These are phyloP conservation scores for Trichoderma asperellum DNA, from an alignment of 2,329 filamentous ascomycete species.

Conservation along the genomic window DNA sequence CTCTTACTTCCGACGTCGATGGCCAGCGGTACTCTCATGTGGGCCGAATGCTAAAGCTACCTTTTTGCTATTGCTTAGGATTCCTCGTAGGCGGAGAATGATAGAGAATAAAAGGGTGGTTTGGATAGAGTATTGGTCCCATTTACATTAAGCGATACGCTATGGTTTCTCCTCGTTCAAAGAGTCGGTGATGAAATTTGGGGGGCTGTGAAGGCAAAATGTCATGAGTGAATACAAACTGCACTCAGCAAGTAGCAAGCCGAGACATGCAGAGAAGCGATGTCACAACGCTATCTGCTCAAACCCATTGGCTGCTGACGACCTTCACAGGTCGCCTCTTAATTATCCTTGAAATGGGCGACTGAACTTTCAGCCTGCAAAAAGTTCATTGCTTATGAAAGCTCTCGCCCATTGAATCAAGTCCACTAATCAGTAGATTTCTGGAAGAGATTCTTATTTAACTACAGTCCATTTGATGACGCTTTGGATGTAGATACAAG, in stretches of 20 bases:
- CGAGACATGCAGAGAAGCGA: conserved; percentile 18
- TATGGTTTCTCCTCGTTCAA: not conserved
- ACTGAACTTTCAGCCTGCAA: not conserved
- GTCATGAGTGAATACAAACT: not conserved
- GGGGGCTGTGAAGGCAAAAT: not conserved
- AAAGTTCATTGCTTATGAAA: not conserved
- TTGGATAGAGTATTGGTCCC: not conserved
- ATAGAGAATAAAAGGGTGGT: not conserved
- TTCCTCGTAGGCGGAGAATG: not conserved
- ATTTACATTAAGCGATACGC: conserved; percentile 10
- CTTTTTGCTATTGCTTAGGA: not conserved
- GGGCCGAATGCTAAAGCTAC: not conserved
- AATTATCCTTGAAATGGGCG: not conserved
- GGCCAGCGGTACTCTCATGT: conserved; percentile 4
- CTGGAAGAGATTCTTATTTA: too few species aligned
- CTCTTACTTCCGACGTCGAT: conserved; percentile 4
- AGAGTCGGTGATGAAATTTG: conserved; percentile 13
- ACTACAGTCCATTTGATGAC: too few species aligned
- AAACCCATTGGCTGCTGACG: not conserved
- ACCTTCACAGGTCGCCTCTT: not conserved
- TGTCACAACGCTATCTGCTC: not conserved
- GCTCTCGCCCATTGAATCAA: not conserved
- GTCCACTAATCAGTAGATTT: too few species aligned
- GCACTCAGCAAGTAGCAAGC: conserved; percentile 1
- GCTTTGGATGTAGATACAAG: not conserved